A percentile compares a stretch with the other conserved stretches of the same genome.
phyloP scores from a whole-genome alignment of 129 eudicot genomes.

The Escallonia rubra region DNA sequence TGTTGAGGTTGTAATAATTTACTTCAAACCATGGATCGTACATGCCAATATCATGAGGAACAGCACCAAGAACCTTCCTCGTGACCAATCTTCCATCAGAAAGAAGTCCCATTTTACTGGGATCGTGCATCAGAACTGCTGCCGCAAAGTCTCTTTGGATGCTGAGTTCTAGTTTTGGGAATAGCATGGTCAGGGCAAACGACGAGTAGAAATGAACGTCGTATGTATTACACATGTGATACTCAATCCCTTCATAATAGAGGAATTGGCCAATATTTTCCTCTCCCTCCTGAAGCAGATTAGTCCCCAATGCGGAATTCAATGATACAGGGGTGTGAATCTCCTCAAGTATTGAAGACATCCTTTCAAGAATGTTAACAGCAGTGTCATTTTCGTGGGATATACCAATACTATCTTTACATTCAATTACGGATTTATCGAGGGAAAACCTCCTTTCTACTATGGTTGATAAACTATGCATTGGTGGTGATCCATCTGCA shows the following conservation, averaged over 20 bases:
- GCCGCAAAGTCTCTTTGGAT: conserved; percentile 67
- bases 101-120: conserved; percentile 34
- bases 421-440: conserved; percentile 22
- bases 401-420: neutral
- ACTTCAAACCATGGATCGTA: conserved; percentile 68
- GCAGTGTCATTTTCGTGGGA: conserved; percentile 36
- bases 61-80: conserved; percentile 61
- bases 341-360: conserved; percentile 38
- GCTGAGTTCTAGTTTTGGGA: conserved; percentile 60
- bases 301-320: conserved; percentile 44
- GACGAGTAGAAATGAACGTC: conserved; percentile 73
- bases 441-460: conserved; percentile 35
- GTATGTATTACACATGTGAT: conserved; percentile 62
- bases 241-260: conserved; percentile 55
- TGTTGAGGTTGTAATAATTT: conserved; percentile 43
- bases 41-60: conserved; percentile 72
- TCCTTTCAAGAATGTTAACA: conserved; percentile 36
- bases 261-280: conserved; percentile 66
- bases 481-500: conserved; percentile 55
- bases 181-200: conserved; percentile 44
- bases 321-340: conserved; percentile 28
- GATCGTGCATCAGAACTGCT: conserved; percentile 68
- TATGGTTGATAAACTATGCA: conserved; percentile 30
- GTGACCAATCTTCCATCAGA: conserved; percentile 39
- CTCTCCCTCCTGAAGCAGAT: conserved; percentile 49